These are phyloP conservation scores for Saussurea involucrata DNA, from an alignment of 129 eudicot genomes.

Conservation along the genomic window DNA sequence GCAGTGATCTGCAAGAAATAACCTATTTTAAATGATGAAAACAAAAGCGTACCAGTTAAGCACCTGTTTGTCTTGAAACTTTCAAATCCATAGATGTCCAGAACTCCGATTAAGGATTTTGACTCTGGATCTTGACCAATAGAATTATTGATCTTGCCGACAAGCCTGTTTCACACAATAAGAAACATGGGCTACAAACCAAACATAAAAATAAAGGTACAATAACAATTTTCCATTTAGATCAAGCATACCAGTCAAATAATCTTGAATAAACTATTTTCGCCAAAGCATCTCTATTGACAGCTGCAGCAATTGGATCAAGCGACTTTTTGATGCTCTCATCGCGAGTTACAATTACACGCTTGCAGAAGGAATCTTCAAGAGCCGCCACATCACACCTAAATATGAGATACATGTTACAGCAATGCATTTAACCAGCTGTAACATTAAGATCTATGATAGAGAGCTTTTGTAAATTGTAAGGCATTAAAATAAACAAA, in stretches of 20 bases:
- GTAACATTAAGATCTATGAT: neutral
- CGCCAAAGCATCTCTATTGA: constrained; percentile 92
- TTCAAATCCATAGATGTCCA: constrained; percentile 98
- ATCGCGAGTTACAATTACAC: constrained; percentile 89
- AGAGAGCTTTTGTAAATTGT: neutral
- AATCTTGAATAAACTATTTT: constrained; percentile 80
- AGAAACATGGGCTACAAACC: neutral
- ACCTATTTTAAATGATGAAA: constrained; percentile 40
- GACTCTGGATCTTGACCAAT: constrained; percentile 96
- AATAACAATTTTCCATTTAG: constrained; percentile 10
- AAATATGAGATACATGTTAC: constrained; percentile 15
- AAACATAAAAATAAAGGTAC: constrained; percentile 1
- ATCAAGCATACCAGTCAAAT: constrained; percentile 76
- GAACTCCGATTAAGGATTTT: constrained; percentile 76
- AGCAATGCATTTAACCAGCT: neutral
- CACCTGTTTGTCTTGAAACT: constrained; percentile 99
- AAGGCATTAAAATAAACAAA: neutral
- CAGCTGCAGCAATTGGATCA: constrained; percentile 70
- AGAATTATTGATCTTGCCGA: constrained; percentile 77
- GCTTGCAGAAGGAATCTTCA: constrained; percentile 87
- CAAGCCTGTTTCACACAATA: constrained; percentile 58
- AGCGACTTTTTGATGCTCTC: constrained; percentile 83
- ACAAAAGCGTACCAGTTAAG: constrained; percentile 93
- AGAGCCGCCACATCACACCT: constrained; percentile 81
- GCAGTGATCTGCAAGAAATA: constrained; percentile 46